phyloP scores from a whole-genome alignment of 192 early-diverging fungal genomes.

The Coemansia sp. region DNA sequence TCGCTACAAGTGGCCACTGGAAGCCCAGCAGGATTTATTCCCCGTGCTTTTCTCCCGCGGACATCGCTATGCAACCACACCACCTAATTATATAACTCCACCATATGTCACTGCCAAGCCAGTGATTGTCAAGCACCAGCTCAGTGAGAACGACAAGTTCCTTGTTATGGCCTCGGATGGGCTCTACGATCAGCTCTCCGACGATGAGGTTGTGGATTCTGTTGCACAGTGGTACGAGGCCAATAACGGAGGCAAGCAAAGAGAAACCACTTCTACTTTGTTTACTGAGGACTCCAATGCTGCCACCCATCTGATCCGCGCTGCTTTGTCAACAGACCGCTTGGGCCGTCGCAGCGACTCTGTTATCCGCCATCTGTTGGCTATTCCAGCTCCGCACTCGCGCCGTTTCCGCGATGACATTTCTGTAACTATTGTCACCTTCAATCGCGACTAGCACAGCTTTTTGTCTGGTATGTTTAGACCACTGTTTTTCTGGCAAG shows the following conservation, averaged over 20 bases:
- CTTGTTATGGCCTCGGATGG: constrained; percentile 83
- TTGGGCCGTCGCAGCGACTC: constrained; percentile 63
- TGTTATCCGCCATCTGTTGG: constrained; percentile 61
- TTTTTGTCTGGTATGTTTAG: not conserved
- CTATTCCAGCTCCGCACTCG: constrained; percentile 63
- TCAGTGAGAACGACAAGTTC: constrained; percentile 64
- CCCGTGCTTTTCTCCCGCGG: constrained; percentile 29
- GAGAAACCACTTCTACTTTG: constrained; percentile 8
- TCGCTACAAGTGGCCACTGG: constrained; percentile 67
- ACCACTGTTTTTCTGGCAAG: too few species aligned
- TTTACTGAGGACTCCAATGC: constrained; percentile 58
- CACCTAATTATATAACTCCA: constrained; percentile 59
- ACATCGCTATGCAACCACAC: constrained; percentile 52
- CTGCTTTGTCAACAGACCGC: constrained; percentile 54
- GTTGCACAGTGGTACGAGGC: constrained; percentile 54
- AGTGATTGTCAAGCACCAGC: constrained; percentile 60
- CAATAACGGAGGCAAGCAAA: not conserved
- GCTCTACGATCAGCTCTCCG: constrained; percentile 73
- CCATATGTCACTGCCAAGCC: constrained; percentile 79
- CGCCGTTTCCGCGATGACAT: constrained; percentile 82
- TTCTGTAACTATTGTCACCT: constrained; percentile 64
- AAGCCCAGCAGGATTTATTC: constrained; percentile 56
- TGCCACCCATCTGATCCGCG: constrained; percentile 70
- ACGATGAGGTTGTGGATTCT: constrained; percentile 56
- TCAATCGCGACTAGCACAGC: constrained; percentile 22